Base-by-base conservation (phyloP, 2,329 filamentous ascomycete genomes). In the Monosporascus sp. region DNA sequence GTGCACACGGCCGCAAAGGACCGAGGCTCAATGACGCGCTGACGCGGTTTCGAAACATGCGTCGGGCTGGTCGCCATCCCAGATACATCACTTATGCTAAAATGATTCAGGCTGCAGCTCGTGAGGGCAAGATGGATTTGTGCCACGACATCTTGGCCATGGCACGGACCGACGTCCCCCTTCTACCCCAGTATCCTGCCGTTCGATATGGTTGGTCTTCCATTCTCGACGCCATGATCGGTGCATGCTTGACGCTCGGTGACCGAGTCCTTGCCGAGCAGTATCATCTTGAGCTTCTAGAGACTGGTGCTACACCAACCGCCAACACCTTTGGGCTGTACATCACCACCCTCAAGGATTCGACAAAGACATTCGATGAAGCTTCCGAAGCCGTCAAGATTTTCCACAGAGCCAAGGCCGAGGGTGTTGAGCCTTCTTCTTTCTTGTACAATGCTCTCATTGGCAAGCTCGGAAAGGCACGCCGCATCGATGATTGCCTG, bases 401-500 rank as follows among this genome's bases (percentile, higher is more conserved):
- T 71, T 99, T 99, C 79, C 87, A 94, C 66, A 90, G 91, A 53
- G 92, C 94, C 54, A 91, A 95, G 76, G 78, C 88, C 14, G 94
- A 99, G 74, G 92, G 93, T 55, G 94, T 99, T 16, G 90, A 96
- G 73, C 92, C 94, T 20, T 96, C 90, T 48, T 96, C 93, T 0
- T 99, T 99, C 80, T 74, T 99, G 59, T 99, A 97, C 82, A 99
- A 99, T 65, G 94, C 94, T 49, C 80, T 99, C 31, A 99, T 99
- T 61, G 94, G 94, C 66, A 99, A 99, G 78, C 86, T 99, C 41
- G 94, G 94, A 67, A 97, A 97, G 80, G 94, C 94, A 52, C 89
- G 94, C 51, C 91, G 94, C 56, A 97, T 99, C 59, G 94, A 99
- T 63, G 94, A 99, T 76, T 97, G 93, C 68, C 83, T 99, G 24